Base-by-base conservation (phyloP, 2,329 filamentous ascomycete genomes). In the Venturia carpophila region DNA sequence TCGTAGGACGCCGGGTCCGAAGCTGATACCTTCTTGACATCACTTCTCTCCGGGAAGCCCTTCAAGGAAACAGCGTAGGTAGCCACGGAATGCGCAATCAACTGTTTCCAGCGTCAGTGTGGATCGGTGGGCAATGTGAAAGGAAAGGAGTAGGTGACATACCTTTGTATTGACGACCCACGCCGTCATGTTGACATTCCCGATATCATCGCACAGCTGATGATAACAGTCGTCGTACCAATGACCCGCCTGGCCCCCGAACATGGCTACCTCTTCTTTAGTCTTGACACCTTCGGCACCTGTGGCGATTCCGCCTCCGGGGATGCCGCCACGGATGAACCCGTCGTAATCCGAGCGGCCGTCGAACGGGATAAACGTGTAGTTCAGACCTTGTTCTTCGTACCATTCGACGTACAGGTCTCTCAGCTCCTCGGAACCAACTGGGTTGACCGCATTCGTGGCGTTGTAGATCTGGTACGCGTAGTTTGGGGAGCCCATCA, bases 151-250 rank as follows among this genome's bases (percentile, higher is more conserved):
- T n/a, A 15, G 17, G 10, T 9, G 17, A n/a, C 41, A 75, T 43
- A 68, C 73, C 66, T 72, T 75, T 1, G 75, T 75, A 66, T 77
- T 77, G 30, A 76, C 70, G 39, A 75, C 66, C 68, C 73, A 77
- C 5, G 74, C 75, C 1, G 71, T 70, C 55, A 71, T 63, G 64
- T 72, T 71, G 45, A 76, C 64, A 64, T 77, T 78, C 58, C 69
- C 71, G 0, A 75, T 68, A 13, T 69, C 73, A 65, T 78, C 76
- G n/a, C 73, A 74, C 9, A 71, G 70, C 62, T 73, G 68, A 63
- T 78, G 76, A 68, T 78, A 77, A 67, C 75, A 73, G 2, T 69
- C 70, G 64, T 78, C 76, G 62, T 74, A 76, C 71, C 73, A 75
- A 5, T 71, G 71, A 5, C 73, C 74, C 0, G 72, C 74, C n/a